Base-by-base conservation (phyloP, 257 asterid genomes). In the Solanum paucissectum region DNA sequence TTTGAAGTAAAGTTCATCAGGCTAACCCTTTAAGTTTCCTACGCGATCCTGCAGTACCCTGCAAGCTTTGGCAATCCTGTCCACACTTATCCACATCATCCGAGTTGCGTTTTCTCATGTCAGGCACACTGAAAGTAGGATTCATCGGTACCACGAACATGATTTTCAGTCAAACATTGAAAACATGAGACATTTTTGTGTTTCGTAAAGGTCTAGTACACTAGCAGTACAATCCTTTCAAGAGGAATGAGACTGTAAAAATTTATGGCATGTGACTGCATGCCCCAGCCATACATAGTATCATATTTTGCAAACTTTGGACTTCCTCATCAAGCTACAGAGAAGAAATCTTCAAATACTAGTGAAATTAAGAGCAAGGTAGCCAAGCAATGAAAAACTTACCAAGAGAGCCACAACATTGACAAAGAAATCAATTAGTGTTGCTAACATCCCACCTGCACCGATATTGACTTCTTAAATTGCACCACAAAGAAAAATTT, bases 401-500 rank as follows among this genome's bases (percentile, higher is more conserved):
- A 95, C 98, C 92, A 94, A 92, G 62, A 95, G 87, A 88, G 94
- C 94, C 77, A 93, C 81, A 68, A 92, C 88, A 49, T 89, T 94
- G 66, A 38, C 58, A 77, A 92, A 94, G 93, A 95, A 94, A 90
- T 95, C 98, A 87, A 95, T 18, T 79, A 95, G 42, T 38, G 95
- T 91, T 34, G 95, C 94, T 66, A 92, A 64, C 79, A 94, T 29
- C 99, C 99, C 29, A 96, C 95, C 99, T 96, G 91, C 90, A 87
- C 42, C 88, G 23, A 89, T 18, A 29, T 55, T 69, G 42, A 90
- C 66, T 66, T 58, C 74, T 60, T 85, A 89, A 34, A 55, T 25
- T 85, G 36, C 77, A 74, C 68, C 49, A n/a, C 36, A 40, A 76
- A 76, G 4, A 37, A 76, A 76, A 23, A 38, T 76, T 76, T 76